A percentile compares a stretch with the other conserved stretches of the same genome.
phyloP scores from a whole-genome alignment of 2,329 filamentous ascomycete genomes.

The Monosporascus sp. region DNA sequence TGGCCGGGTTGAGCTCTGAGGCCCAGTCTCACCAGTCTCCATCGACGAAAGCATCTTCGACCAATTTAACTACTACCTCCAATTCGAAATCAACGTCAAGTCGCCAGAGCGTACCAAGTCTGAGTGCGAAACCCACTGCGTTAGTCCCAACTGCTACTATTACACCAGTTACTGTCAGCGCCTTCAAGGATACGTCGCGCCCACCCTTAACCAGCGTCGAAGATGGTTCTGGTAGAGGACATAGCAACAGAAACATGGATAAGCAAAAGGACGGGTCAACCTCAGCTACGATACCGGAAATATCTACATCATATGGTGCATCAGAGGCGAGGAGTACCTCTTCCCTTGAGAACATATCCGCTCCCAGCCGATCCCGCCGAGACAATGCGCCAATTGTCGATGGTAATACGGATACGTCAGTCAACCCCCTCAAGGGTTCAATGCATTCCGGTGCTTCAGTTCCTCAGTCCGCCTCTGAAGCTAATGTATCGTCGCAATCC shows the following conservation, averaged over 20 bases:
- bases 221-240: conserved; percentile 33
- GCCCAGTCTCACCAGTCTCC: conserved; percentile 34
- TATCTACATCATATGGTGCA: conserved; percentile 34
- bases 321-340: conserved; percentile 20
- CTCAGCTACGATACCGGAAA: conserved; percentile 30
- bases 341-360: conserved; percentile 23
- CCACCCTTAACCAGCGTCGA: conserved; percentile 35
- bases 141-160: conserved; percentile 29
- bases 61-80: conserved; percentile 35
- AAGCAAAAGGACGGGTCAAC: conserved; percentile 35
- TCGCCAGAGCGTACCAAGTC: conserved; percentile 27
- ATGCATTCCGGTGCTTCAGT: conserved; percentile 19
- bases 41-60: conserved; percentile 44
- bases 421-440: conserved; percentile 36
- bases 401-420: conserved; percentile 37
- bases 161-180: conserved; percentile 45
- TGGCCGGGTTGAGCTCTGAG: conserved; percentile 32
- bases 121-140: conserved; percentile 26
- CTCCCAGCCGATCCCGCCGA: conserved; percentile 27
- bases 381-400: conserved; percentile 43
- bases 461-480: conserved; percentile 28
- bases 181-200: conserved; percentile 42
- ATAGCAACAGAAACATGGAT: conserved; percentile 38
- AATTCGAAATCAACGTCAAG: conserved; percentile 35
- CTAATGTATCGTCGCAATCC: conserved; percentile 18